Evolutionary conservation across 768 basidiomycete species (phyloP).

Genomic region (Mycena sanguinolenta): DNA sequence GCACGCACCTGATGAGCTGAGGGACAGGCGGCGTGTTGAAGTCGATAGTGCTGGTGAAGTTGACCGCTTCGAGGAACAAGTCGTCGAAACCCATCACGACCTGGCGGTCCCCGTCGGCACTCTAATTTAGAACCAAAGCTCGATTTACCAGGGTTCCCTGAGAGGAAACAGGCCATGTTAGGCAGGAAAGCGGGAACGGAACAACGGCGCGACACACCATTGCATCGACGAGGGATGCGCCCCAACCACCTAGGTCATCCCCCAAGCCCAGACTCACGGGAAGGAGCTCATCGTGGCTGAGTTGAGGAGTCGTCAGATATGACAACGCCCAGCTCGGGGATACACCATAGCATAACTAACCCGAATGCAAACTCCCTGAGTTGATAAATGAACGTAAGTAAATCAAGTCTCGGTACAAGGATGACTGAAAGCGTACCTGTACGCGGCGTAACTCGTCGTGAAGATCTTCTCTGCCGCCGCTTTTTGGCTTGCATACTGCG

Average conservation of each 20-base stretch:
- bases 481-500: conserved; percentile 45
- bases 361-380: conserved; percentile 64
- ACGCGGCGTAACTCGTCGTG: conserved; percentile 57
- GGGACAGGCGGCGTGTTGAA: conserved; percentile 63
- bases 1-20: conserved; percentile 57
- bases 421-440: conserved; percentile 53
- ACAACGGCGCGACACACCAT: conserved; percentile 22
- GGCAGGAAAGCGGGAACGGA: conserved; percentile 44
- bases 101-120: conserved; percentile 38
- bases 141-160: conserved; percentile 58
- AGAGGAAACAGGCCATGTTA: conserved; percentile 1
- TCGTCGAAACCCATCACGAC: conserved; percentile 62
- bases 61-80: conserved; percentile 67
- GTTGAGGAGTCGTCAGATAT: no score
- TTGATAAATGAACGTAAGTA: not conserved
- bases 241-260: conserved; percentile 21
- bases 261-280: conserved; percentile 24
- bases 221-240: conserved; percentile 27
- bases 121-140: not conserved
- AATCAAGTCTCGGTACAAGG: not conserved
- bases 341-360: no score
- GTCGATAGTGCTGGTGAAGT: conserved; percentile 66
- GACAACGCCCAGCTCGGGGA: no score
- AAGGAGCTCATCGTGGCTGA: conserved; percentile 59
- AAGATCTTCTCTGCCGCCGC: conserved; percentile 58